These are phyloP conservation scores for Pseudocercospora eumusae DNA, from an alignment of 2,329 filamentous ascomycete genomes.

Conservation along the genomic window DNA sequence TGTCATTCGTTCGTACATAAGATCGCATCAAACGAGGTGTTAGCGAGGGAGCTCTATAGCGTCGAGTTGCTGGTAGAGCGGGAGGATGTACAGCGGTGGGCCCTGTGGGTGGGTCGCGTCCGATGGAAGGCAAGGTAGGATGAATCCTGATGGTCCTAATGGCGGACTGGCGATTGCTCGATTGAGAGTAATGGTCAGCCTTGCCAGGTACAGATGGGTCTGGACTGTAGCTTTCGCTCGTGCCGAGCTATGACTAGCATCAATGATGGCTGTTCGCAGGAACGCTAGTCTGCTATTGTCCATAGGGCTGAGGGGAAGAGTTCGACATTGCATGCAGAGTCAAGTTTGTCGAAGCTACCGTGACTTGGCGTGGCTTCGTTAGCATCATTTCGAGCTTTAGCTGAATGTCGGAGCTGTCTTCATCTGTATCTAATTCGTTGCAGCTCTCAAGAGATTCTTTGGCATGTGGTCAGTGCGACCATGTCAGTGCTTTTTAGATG, in stretches of 20 bases:
- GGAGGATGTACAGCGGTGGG: constrained; percentile 72
- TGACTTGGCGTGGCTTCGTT: constrained; percentile 1
- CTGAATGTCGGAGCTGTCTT: not conserved
- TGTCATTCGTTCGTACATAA: constrained; percentile 83
- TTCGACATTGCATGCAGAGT: not conserved
- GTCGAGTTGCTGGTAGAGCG: constrained; percentile 69
- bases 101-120: constrained; percentile 69
- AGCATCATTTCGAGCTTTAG: not conserved
- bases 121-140: constrained; percentile 67
- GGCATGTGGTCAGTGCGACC: not conserved
- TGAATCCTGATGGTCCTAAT: not conserved
- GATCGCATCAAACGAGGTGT: constrained; percentile 72
- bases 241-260: not conserved
- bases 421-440: not conserved
- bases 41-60: constrained; percentile 72
- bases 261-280: not conserved
- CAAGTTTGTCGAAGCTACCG: not conserved
- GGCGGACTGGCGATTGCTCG: constrained; percentile 1
- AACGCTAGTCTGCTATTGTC: not conserved
- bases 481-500: not conserved
- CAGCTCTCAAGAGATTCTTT: not conserved
- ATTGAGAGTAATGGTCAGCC: constrained; percentile 1
- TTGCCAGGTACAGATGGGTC: constrained; percentile 4
- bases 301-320: not conserved
- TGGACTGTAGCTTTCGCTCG: not conserved